Conservation (phyloP, 1,284 basidiomycete genomes). For the Xerocomus nothofagi region DNA sequence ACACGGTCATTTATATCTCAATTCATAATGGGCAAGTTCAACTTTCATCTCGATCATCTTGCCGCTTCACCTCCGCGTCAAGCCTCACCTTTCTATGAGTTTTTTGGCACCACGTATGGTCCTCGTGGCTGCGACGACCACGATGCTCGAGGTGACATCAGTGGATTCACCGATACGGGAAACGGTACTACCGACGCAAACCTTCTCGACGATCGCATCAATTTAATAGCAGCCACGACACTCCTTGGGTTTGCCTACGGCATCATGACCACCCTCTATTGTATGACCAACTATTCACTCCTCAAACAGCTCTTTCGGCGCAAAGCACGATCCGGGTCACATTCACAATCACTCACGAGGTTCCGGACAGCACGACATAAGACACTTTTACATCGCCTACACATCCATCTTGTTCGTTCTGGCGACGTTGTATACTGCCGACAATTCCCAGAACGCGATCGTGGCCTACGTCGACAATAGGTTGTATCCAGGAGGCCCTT, state of each 20-base stretch:
- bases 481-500: constrained; percentile 35
- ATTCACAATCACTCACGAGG: constrained; percentile 9
- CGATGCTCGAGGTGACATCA: constrained; percentile 9
- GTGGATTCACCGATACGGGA: constrained; percentile 5
- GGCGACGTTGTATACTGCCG: constrained; percentile 31
- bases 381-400: constrained; percentile 28
- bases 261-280: constrained; percentile 23
- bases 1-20: constrained; percentile 29
- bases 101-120: neutral
- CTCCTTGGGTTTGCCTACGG: constrained; percentile 26
- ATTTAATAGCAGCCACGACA: constrained; percentile 28
- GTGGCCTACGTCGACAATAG: constrained; percentile 38
- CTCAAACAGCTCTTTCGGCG: constrained; percentile 22
- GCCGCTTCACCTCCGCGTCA: constrained; percentile 9
- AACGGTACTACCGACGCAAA: constrained; percentile 3
- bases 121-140: constrained; percentile 8
- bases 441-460: constrained; percentile 28
- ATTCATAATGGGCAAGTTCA: constrained; percentile 17
- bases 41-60: constrained; percentile 16
- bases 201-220: constrained; percentile 24
- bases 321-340: constrained; percentile 1
- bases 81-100: constrained; percentile 6
- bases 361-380: constrained; percentile 13
- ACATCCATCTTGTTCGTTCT: constrained; percentile 33
- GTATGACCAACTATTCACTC: constrained; percentile 20